Base-by-base conservation (phyloP, 352 stramenopile species). In the Phytophthora niederhauseri region DNA sequence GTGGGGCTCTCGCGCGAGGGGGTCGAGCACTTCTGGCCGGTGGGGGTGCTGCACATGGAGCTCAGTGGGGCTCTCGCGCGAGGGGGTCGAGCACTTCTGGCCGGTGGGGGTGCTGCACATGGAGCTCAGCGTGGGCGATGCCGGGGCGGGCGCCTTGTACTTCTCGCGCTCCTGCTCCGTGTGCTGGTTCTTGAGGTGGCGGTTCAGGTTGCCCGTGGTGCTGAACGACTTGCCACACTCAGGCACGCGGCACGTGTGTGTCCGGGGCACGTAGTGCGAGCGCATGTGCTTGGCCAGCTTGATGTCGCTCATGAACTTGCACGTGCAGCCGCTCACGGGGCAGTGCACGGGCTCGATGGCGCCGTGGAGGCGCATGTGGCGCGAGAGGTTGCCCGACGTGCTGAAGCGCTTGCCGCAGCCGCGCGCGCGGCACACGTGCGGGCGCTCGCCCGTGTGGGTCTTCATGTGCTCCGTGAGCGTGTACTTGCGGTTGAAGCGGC, bases 401-500 rank as follows among this genome's bases (percentile, higher is more conserved):
- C 67, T 86, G 62, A 86, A 86, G 31, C 76, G 77, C 61, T 86
- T 86, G 36, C 71, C 76, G 31, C 78, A 86, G 38, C 54, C 61
- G n/a, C 53, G 64, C 6, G 70, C 73, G 4, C 71, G 68, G 52
- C 78, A 86, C 20, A 73, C 60, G 31, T 86, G 70, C 17, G 78
- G 78, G 6, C 72, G 75, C 24, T 86, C 78, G 34, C 84, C 84
- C 41, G 84, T 91, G 76, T 93, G 84, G 24, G 83, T 93, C 74
- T 91, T 91, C 63, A 87, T 81, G 73, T 93, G 84, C 62, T 91
- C 82, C 8, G 70, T 90, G 62, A 91, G 82, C 41, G 82, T 91
- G 62, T 87, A 88, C 48, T 84, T 87, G 77, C 82, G 82, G 64
- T 88, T 84, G 68, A 90, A 90, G 19, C 78, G 73, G n/a, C 77